Percentiles rank a stretch among this genome's conserved stretches.
These are phyloP conservation scores for Mortierella sp. DNA, from an alignment of 371 early-diverging fungal species.

Conservation along the genomic window DNA sequence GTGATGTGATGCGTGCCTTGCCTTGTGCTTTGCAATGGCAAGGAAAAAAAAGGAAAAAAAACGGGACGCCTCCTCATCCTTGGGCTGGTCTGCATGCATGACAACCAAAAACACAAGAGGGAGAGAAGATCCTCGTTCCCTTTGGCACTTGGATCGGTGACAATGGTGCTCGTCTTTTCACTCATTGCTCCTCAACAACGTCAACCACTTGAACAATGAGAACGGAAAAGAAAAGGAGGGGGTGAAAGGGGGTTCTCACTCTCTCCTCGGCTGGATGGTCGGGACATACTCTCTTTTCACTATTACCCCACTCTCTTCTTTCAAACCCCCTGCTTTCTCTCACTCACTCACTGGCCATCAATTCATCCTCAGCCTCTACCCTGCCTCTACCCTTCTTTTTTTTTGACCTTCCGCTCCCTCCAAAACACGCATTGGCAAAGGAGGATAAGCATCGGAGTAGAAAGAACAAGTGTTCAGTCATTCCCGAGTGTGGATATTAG, in stretches of 20 bases:
- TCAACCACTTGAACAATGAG: not conserved
- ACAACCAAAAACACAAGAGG: not conserved
- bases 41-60: not conserved
- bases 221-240: not conserved
- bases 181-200: not conserved
- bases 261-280: not conserved
- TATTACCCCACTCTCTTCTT: not conserved
- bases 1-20: conserved; percentile 3
- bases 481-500: not conserved
- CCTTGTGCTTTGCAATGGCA: not conserved
- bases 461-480: not conserved
- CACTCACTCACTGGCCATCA: not conserved
- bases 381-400: not conserved
- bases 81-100: not conserved
- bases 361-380: not conserved
- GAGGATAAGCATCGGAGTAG: not conserved
- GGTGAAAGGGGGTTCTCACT: not conserved
- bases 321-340: not conserved
- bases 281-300: not conserved
- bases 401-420: not conserved
- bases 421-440: not conserved
- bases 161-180: not conserved
- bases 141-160: not conserved
- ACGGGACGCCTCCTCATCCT: not conserved
- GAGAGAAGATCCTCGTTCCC: conserved; percentile 1